These are phyloP conservation scores for Artemisia argyi DNA, from an alignment of 129 eudicot genomes.

Conservation along the genomic window DNA sequence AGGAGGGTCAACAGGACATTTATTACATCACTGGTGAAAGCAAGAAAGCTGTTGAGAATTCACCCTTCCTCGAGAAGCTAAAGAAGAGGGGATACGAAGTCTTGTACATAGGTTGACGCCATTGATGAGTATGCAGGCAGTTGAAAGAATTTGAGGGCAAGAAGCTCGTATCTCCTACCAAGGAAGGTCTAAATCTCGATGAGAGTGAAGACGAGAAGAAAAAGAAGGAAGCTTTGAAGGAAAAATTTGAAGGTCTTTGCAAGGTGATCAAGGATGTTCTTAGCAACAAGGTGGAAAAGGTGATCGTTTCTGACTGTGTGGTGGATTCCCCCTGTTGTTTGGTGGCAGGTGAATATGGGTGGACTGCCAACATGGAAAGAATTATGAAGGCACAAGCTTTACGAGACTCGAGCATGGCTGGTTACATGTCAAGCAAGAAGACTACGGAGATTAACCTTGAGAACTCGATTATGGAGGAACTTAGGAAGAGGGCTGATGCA, in stretches of 20 bases:
- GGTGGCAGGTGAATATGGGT: slow-evolving; percentile 80
- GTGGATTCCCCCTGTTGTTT: slow-evolving; percentile 85
- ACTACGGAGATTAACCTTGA: slow-evolving; percentile 87
- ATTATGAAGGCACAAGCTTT: slow-evolving; percentile 28
- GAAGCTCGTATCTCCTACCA: too few species aligned
- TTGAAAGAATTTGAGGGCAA: too few species aligned
- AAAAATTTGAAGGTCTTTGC: slow-evolving; percentile 68
- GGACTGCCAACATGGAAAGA: slow-evolving; percentile 32
- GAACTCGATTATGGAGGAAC: slow-evolving; percentile 82
- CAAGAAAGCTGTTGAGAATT: too few species aligned
- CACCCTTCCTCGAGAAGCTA: too few species aligned
- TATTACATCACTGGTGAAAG: too few species aligned
- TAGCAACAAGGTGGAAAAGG: slow-evolving; percentile 59
- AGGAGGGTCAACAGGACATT: too few species aligned
- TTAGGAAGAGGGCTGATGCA: slow-evolving; percentile 81
- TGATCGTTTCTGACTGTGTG: slow-evolving; percentile 53
- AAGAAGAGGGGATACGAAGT: too few species aligned
- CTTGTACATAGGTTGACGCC: too few species aligned
- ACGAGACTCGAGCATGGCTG: slow-evolving; percentile 29
- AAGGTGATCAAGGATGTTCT: slow-evolving; percentile 77
- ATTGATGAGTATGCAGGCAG: too few species aligned
- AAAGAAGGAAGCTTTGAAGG: too few species aligned
- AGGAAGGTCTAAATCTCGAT: too few species aligned
- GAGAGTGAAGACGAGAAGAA: too few species aligned
- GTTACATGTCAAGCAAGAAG: slow-evolving; percentile 35